Evolutionary conservation across 2,329 filamentous ascomycete genomes (phyloP).

Genomic region (Fusarium armeniacum): DNA sequence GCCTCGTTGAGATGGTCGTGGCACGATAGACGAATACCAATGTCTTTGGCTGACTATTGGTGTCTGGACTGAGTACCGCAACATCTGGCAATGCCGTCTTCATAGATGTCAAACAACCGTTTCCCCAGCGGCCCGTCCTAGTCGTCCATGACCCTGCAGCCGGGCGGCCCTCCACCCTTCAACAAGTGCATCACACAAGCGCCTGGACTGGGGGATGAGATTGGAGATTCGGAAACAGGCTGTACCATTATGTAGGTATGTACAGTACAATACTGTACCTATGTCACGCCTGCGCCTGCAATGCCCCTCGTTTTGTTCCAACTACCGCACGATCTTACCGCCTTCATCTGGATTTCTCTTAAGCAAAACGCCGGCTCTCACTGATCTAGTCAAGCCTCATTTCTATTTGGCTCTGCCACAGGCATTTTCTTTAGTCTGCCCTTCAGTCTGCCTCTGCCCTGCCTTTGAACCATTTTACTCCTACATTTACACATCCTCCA

Average conservation of each 20-base stretch:
- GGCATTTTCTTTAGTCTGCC: slow-evolving; percentile 32
- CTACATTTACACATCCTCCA: neutral
- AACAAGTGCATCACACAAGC: slow-evolving; percentile 43
- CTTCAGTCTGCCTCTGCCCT: slow-evolving; percentile 40
- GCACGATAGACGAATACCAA: slow-evolving; percentile 37
- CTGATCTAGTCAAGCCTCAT: slow-evolving; percentile 47
- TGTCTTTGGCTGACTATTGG: neutral
- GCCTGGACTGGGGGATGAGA: slow-evolving; percentile 29
- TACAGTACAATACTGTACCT: slow-evolving; percentile 26
- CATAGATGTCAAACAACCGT: slow-evolving; percentile 34
- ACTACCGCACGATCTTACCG: slow-evolving; percentile 43
- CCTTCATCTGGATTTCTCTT: slow-evolving; percentile 41
- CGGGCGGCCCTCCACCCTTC: slow-evolving; percentile 20
- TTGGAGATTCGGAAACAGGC: slow-evolving; percentile 26
- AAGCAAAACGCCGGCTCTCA: slow-evolving; percentile 35
- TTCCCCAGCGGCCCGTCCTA: slow-evolving; percentile 29
- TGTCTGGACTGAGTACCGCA: slow-evolving; percentile 17
- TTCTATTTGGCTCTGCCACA: slow-evolving; percentile 46
- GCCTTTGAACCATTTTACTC: slow-evolving; percentile 6
- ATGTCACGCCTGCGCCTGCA: slow-evolving; percentile 46
- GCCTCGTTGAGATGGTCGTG: slow-evolving; percentile 40
- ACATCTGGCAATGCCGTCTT: slow-evolving; percentile 16
- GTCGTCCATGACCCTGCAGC: slow-evolving; percentile 19
- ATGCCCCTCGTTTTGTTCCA: slow-evolving; percentile 36
- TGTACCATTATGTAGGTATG: slow-evolving; percentile 7